Conservation (phyloP, 176 grass and related monocot genomes). For the Cymbopogon citratus region DNA sequence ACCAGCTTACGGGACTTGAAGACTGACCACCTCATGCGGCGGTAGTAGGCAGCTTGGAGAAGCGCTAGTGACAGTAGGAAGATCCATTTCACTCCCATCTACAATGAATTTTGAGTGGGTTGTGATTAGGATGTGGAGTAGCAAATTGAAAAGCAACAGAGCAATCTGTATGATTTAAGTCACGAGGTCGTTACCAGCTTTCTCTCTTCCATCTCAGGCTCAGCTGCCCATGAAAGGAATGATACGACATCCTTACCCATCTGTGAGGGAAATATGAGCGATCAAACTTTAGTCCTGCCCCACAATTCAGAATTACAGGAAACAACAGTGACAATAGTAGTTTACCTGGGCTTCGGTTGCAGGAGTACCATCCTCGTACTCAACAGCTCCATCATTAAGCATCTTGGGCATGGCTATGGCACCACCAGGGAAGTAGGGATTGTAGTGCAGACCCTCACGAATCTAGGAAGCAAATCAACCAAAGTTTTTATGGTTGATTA, state of each 20-base stretch:
- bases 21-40: conserved; percentile 92
- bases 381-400: conserved; percentile 91
- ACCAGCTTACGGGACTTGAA: conserved; percentile 91
- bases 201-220: conserved; percentile 99
- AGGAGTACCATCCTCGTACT: conserved; percentile 94
- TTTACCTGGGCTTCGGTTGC: conserved; percentile 93
- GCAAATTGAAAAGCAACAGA: neutral
- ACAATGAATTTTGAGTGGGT: neutral
- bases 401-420: conserved; percentile 99
- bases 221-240: conserved; percentile 96
- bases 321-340: neutral
- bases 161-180: neutral
- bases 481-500: neutral
- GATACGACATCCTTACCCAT: conserved; percentile 97
- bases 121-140: neutral
- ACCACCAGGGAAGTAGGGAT: conserved; percentile 97
- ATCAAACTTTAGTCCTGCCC: neutral
- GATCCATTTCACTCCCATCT: conserved; percentile 99
- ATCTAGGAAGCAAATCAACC: conserved; percentile 49
- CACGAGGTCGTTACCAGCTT: conserved; percentile 64
- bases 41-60: conserved; percentile 97
- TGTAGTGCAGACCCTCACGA: conserved; percentile 94
- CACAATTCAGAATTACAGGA: neutral
- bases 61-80: conserved; percentile 92
- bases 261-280: conserved; percentile 35